Evolutionary conservation across 2,329 filamentous ascomycete species (phyloP).

Genomic region (Alternaria burnsii): DNA sequence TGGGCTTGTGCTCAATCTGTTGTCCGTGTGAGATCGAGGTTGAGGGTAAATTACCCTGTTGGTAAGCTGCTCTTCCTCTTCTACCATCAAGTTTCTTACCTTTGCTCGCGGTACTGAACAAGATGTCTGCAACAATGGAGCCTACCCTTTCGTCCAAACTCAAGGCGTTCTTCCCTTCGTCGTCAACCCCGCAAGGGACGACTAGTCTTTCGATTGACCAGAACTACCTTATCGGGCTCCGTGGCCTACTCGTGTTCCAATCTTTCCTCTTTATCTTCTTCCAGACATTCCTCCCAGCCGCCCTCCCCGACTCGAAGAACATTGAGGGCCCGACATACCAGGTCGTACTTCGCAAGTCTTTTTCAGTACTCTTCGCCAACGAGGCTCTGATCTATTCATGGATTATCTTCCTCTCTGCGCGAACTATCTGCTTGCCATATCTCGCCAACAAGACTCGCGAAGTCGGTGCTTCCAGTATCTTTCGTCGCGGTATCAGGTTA

Average conservation of each 20-base stretch:
- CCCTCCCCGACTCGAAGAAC: constrained; percentile 50
- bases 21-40: constrained; percentile 1
- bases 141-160: constrained; percentile 23
- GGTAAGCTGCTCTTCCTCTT: constrained; percentile 5
- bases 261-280: constrained; percentile 59
- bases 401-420: constrained; percentile 58
- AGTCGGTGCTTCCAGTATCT: constrained; percentile 52
- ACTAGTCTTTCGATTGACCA: constrained; percentile 29
- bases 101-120: constrained; percentile 3
- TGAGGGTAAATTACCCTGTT: not conserved
- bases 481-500: constrained; percentile 55
- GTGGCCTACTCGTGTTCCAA: constrained; percentile 55
- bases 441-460: constrained; percentile 47
- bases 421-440: constrained; percentile 55
- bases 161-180: constrained; percentile 24
- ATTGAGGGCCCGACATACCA: constrained; percentile 52
- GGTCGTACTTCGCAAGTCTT: constrained; percentile 54
- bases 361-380: constrained; percentile 59
- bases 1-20: constrained; percentile 9
- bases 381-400: constrained; percentile 56
- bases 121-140: constrained; percentile 27
- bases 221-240: constrained; percentile 55
- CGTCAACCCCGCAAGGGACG: constrained; percentile 14
- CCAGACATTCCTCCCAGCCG: constrained; percentile 54
- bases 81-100: constrained; percentile 4